Evolutionary conservation across 306 rosid genomes (phyloP).

Genomic region (Cicer cuneatum): DNA sequence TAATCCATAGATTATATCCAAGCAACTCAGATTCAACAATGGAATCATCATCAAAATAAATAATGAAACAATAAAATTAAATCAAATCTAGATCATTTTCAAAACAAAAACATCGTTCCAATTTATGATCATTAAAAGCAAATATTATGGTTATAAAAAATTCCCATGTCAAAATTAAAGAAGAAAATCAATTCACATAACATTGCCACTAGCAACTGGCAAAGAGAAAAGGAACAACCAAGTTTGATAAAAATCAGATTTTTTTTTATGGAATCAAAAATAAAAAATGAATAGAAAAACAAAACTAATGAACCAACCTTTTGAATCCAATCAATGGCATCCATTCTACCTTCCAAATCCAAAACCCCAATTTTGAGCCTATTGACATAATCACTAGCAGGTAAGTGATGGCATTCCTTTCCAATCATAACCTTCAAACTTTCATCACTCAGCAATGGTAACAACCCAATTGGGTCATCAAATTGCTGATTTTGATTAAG

Average conservation of each 20-base stretch:
- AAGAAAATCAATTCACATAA: not conserved
- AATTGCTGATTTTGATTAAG: slow-evolving; percentile 38
- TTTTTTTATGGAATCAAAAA: not conserved
- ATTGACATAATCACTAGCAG: slow-evolving; percentile 59
- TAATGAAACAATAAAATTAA: not conserved
- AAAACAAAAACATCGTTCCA: not conserved
- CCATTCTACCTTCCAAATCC: slow-evolving; percentile 70
- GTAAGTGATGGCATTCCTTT: slow-evolving; percentile 69
- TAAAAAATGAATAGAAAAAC: slow-evolving; percentile 33
- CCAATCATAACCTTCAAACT: slow-evolving; percentile 62
- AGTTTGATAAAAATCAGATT: not conserved
- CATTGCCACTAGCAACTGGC: not conserved
- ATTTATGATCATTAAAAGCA: slow-evolving; percentile 28
- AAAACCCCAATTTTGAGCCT: slow-evolving; percentile 67
- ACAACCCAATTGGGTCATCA: slow-evolving; percentile 40
- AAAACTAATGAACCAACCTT: slow-evolving; percentile 59
- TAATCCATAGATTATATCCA: slow-evolving; percentile 28
- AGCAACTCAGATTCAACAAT: slow-evolving; percentile 27
- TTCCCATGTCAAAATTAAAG: slow-evolving; percentile 1
- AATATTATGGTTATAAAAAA: not conserved
- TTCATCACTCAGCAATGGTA: slow-evolving; percentile 72
- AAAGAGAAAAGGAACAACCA: not conserved
- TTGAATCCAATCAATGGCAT: slow-evolving; percentile 79
- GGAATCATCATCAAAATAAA: slow-evolving; percentile 23
- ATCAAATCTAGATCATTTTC: slow-evolving; percentile 6